These are phyloP conservation scores for Arxiozyma bovina DNA, from an alignment of 1,139 yeast species.

Conservation along the genomic window DNA sequence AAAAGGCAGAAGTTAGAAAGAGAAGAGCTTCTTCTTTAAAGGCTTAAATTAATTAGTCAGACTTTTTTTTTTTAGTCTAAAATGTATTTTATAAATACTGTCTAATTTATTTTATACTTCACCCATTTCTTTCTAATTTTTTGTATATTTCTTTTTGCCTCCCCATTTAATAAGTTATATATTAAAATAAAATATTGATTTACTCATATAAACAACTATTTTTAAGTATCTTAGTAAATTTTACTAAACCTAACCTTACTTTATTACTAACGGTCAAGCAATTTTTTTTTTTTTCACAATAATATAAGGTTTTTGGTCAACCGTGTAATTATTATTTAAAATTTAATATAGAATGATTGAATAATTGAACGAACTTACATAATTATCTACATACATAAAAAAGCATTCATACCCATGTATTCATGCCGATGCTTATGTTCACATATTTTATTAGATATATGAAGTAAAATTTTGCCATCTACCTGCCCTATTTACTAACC, in stretches of 20 bases:
- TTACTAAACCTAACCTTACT: no score
- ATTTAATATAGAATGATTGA: no score
- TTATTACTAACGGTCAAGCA: neutral
- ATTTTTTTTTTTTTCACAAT: no score
- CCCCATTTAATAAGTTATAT: constrained; percentile 3
- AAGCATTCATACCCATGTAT: neutral
- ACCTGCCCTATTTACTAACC: constrained; percentile 14
- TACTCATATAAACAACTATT: neutral
- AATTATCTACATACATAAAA: no score
- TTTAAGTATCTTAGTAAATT: no score
- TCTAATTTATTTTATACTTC: constrained; percentile 9
- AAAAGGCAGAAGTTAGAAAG: constrained; percentile 95
- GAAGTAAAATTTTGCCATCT: constrained; percentile 9
- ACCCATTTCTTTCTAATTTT: constrained; percentile 10
- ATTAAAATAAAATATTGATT: constrained; percentile 1
- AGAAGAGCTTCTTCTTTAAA: constrained; percentile 99
- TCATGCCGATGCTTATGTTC: no score
- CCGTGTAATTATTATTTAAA: no score
- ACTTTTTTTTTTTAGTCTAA: neutral
- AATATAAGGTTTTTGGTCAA: no score
- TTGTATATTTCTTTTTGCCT: constrained; percentile 8
- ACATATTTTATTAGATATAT: neutral
- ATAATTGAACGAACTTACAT: no score
- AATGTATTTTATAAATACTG: neutral
- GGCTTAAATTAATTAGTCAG: constrained; percentile 42